phyloP scores from a whole-genome alignment of 495 filamentous ascomycete species.

The Xylaria bambusicola region DNA sequence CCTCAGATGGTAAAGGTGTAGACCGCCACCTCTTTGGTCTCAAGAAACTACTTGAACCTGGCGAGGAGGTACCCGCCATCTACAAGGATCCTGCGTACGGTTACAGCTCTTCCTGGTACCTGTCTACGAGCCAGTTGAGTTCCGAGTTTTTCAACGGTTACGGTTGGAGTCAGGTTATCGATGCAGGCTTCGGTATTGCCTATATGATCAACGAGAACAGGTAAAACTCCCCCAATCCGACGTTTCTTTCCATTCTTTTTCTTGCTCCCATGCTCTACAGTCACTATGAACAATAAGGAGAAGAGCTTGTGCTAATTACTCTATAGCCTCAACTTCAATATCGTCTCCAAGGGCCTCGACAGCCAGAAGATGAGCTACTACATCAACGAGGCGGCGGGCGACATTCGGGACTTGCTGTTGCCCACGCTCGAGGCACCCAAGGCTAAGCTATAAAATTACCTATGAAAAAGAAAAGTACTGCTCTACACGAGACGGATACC shows the following conservation, averaged over 20 bases:
- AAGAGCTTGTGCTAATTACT: constrained; percentile 21
- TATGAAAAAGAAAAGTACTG: too few species aligned
- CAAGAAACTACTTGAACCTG: constrained; percentile 83
- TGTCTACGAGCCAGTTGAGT: constrained; percentile 86
- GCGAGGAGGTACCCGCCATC: constrained; percentile 77
- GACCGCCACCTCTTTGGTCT: constrained; percentile 96
- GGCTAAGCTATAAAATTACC: constrained; percentile 83
- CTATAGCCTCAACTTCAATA: constrained; percentile 91
- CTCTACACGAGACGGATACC: too few species aligned
- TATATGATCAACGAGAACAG: constrained; percentile 99
- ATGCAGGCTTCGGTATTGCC: constrained; percentile 94
- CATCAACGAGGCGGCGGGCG: constrained; percentile 87
- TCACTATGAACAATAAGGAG: background rate
- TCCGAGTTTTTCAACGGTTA: constrained; percentile 99
- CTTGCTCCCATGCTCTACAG: constrained; percentile 5
- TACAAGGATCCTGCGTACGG: constrained; percentile 83
- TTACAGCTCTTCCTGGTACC: constrained; percentile 87
- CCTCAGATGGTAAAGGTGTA: constrained; percentile 88
- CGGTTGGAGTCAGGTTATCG: constrained; percentile 98
- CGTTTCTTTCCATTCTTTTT: constrained; percentile 29
- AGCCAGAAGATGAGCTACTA: constrained; percentile 93
- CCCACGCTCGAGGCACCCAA: constrained; percentile 81
- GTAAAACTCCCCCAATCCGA: constrained; percentile 38
- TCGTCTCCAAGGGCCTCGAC: constrained; percentile 90
- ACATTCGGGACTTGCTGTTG: constrained; percentile 85